Evolutionary conservation across 2,329 filamentous ascomycete species (phyloP).

Genomic region (Fonsecaea monophora): DNA sequence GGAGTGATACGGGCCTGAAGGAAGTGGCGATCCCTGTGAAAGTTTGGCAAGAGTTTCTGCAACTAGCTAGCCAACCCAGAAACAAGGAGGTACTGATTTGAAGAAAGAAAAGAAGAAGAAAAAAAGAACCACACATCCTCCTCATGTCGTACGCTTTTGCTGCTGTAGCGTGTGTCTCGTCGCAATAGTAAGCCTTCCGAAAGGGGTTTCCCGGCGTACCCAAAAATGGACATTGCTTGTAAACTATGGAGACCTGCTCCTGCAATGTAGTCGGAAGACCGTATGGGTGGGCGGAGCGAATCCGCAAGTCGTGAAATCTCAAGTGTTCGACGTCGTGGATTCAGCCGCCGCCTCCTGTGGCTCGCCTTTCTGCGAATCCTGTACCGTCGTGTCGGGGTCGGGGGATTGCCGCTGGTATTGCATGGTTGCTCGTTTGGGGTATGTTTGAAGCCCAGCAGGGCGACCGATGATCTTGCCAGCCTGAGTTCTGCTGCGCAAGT

Average conservation of each 20-base stretch:
- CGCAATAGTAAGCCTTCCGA: too few species aligned
- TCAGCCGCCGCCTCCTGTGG: background rate
- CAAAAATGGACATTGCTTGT: background rate
- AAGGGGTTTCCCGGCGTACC: too few species aligned
- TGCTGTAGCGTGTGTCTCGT: too few species aligned
- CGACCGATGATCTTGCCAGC: slow-evolving; percentile 26
- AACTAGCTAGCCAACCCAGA: too few species aligned
- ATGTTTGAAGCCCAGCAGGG: slow-evolving; percentile 25
- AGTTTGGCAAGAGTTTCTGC: too few species aligned
- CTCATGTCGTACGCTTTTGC: too few species aligned
- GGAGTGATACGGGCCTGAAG: too few species aligned
- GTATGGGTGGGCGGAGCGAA: background rate
- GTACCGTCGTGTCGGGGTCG: background rate
- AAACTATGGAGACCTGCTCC: background rate
- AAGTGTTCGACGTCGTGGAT: background rate
- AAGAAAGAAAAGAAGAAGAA: too few species aligned
- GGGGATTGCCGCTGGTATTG: slow-evolving; percentile 16
- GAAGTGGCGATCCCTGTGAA: too few species aligned
- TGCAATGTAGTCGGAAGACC: background rate
- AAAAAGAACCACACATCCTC: too few species aligned
- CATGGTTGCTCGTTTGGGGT: slow-evolving; percentile 20
- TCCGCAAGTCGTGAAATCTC: background rate
- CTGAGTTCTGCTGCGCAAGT: slow-evolving; percentile 17
- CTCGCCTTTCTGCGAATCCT: slow-evolving; percentile 12
- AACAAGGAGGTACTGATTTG: too few species aligned